Percentiles rank a stretch among this genome's conserved stretches.
Conservation (phyloP, 208 protist species). For the Tritrichomonas musculus region DNA sequence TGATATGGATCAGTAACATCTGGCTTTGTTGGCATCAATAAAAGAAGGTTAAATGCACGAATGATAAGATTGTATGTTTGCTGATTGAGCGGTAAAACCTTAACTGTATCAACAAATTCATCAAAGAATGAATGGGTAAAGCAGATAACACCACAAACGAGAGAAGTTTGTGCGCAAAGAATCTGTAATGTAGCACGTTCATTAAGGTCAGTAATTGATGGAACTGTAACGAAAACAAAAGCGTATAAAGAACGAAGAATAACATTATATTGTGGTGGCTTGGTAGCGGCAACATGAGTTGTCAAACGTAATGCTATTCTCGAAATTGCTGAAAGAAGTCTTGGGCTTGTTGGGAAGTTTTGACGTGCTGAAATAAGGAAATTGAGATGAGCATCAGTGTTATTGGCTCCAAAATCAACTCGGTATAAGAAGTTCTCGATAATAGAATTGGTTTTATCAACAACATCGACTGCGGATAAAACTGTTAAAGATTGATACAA, state of each 20-base stretch:
- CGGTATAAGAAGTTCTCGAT: slow-evolving; percentile 22
- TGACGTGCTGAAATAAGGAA: background rate
- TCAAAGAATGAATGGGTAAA: background rate
- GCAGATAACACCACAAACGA: background rate
- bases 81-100: background rate
- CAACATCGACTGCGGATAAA: background rate
- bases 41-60: background rate
- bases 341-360: background rate
- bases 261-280: background rate
- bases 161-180: background rate
- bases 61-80: background rate
- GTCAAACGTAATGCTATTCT: background rate
- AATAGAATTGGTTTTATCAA: background rate
- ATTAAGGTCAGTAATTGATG: background rate
- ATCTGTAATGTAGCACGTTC: background rate
- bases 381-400: background rate
- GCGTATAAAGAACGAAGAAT: background rate
- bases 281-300: background rate
- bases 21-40: background rate
- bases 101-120: background rate
- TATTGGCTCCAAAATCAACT: background rate
- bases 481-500: background rate
- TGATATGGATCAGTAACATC: background rate
- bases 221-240: background rate
- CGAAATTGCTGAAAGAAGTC: background rate